Percentiles rank a stretch among this genome's conserved stretches.
Conservation (phyloP, 2,329 filamentous ascomycete genomes). For the Hymenoscyphus repandus region DNA sequence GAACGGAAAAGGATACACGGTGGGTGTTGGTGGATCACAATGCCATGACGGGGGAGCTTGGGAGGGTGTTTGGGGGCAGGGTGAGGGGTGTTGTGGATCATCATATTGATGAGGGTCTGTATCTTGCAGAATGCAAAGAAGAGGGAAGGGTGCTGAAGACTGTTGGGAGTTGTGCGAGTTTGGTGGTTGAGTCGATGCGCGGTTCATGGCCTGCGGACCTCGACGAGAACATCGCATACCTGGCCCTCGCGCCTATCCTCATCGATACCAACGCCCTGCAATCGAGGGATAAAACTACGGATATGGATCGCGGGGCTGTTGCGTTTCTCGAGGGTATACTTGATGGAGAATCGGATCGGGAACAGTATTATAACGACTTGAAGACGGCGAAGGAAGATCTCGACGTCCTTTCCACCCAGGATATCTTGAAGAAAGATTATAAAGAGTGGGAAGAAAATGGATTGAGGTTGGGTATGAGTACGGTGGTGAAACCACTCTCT, state of each 20-base stretch:
- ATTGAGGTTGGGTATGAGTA: constrained; percentile 59
- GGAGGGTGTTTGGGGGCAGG: constrained; percentile 42
- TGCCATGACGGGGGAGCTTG: constrained; percentile 57
- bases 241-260: constrained; percentile 66
- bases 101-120: constrained; percentile 63
- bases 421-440: constrained; percentile 77
- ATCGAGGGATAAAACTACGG: constrained; percentile 58
- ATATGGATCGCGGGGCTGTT: constrained; percentile 53
- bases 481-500: constrained; percentile 55
- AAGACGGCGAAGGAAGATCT: constrained; percentile 64
- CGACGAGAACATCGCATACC: constrained; percentile 55
- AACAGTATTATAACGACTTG: constrained; percentile 54
- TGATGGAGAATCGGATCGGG: constrained; percentile 42
- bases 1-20: constrained; percentile 42
- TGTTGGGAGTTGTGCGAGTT: constrained; percentile 66
- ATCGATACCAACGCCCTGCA: constrained; percentile 67
- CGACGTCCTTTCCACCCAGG: constrained; percentile 51
- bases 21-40: constrained; percentile 84
- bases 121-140: constrained; percentile 31
- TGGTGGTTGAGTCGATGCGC: neutral
- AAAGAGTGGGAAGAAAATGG: constrained; percentile 65
- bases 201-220: neutral
- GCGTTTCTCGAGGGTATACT: constrained; percentile 47
- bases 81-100: constrained; percentile 71
- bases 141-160: constrained; percentile 58